Base-by-base conservation (phyloP, 768 basidiomycete genomes). In the Collybiopsis luxurians region DNA sequence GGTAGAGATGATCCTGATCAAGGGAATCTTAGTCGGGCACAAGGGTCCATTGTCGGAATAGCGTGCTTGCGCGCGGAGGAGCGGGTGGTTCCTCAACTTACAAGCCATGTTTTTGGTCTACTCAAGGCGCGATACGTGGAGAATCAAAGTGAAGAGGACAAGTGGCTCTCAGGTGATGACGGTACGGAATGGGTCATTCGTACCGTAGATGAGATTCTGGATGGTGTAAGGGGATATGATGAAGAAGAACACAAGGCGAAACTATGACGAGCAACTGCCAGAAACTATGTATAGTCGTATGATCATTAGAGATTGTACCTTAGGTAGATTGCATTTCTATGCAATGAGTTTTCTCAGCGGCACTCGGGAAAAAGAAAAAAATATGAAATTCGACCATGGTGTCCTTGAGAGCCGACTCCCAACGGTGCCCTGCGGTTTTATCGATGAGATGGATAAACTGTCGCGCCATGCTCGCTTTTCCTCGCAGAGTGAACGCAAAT, bases 101-200 rank as follows among this genome's bases (percentile, higher is more conserved):
- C 76, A 11, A 93, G 91, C 69, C 94, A 96, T 69, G 87, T 90
- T 48, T 94, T 92, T 70, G 94, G 94, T 12, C 80, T 96, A 62
- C 84, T 94, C 67, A 96, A 95, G 71, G 90, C 91, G 21, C 86
- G 88, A 55, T 66, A 80, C 47, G 75, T 76, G 45, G 79, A 81
- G 52, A 78, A 79, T 34, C 75, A 83, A 61, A 85, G 73, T 61
- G 79, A 81, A 63, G 90, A 89, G 70, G 91, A 92, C 68, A 77
- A 73, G 57, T 95, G 88, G 87, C 80, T 95, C 39, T 78, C 89
- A 23, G 89, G 81, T 59, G 92, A 94, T 67, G 89, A 93, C 69
- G 93, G 93, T 31, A 82, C 89, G 19, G 89, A 89, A 73, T 95
- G 93, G 93, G 86, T 95, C 50, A 76, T 95, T 64, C 85, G 87